Base-by-base conservation (phyloP, 371 early-diverging fungal genomes). In the Dentiscutata heterogama region DNA sequence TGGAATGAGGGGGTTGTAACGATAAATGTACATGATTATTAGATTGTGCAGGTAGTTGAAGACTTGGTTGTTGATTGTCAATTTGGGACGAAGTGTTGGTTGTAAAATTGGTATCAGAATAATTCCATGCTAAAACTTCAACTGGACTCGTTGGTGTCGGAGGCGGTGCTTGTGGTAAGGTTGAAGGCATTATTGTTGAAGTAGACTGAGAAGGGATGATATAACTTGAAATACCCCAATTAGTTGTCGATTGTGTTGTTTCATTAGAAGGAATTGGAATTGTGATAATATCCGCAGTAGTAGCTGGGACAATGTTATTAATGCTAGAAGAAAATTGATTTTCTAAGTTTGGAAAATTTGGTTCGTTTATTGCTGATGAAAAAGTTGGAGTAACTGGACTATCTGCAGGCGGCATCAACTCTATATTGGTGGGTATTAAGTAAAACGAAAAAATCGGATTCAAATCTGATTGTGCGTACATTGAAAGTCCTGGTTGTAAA, bases 121-220 rank as follows among this genome's bases (percentile, higher is more conserved):
- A 10, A 8, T 0, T 51, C 71, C 71, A 71, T 42, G 71, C 16
- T 8, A 71, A 22, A 71, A 22, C 50, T 22, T 50, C 50, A 5
- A 16, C 25, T 68, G 68, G 68, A 10, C 68, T 68, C 10, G 68
- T 68, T 25, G 71, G 50, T 13, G 71, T 71, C 25, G 71, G 71
- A 16, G 71, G 50, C 4, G 71, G 50, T 0, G 46, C 70, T 3
- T 35, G 35, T 5, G 29, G 31, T 65, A 31, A 65, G 18, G 65
- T 35, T 29, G 65, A 14, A 18, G 42, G 61, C n/a, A 22, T n/a
- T 25, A 61, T 13, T 35, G 25, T 22, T 50, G 39, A 10, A 22
- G 70, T 11, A 70, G 39, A 25, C 50, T 71, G 71, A 39, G 71
- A 25, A 22, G 51, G 71, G 25, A 71, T 42, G 22, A 71, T 25